Evolutionary conservation across 495 filamentous ascomycete species (phyloP).

Genomic region (Penicillium salamii): DNA sequence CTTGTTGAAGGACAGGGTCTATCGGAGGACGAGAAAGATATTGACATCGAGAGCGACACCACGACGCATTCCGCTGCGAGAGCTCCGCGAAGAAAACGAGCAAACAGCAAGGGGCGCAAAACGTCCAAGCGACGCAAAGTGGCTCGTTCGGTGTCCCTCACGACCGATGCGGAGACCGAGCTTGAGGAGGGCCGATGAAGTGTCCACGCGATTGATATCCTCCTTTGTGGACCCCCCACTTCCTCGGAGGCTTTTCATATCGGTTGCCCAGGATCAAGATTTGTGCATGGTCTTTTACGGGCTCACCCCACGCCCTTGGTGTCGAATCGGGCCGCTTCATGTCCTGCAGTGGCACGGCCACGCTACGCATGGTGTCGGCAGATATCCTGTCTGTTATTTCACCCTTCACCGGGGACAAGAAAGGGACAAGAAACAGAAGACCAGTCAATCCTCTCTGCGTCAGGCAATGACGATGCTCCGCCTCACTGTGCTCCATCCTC

Average conservation of each 20-base stretch:
- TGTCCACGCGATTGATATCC: background rate
- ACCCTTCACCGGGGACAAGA: background rate
- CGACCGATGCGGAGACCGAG: constrained; percentile 29
- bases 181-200: constrained; percentile 14
- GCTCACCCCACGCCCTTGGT: background rate
- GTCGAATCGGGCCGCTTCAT: constrained; percentile 12
- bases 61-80: background rate
- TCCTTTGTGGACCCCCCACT: background rate
- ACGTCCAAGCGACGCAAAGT: constrained; percentile 28
- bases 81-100: constrained; percentile 8
- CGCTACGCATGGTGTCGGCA: constrained; percentile 5
- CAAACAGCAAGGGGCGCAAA: constrained; percentile 10
- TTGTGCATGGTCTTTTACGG: background rate
- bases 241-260: constrained; percentile 1
- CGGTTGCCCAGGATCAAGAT: background rate
- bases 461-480: background rate
- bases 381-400: background rate
- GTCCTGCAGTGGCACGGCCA: constrained; percentile 6
- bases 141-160: constrained; percentile 12
- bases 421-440: background rate
- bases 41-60: constrained; percentile 7
- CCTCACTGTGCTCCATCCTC: background rate
- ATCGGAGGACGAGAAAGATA: constrained; percentile 22
- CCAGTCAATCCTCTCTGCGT: background rate
- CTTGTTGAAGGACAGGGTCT: constrained; percentile 62